A percentile compares a stretch with the other conserved stretches of the same genome.
These are phyloP conservation scores for Penicillium sp. DNA, from an alignment of 2,329 filamentous ascomycete genomes.

Conservation along the genomic window DNA sequence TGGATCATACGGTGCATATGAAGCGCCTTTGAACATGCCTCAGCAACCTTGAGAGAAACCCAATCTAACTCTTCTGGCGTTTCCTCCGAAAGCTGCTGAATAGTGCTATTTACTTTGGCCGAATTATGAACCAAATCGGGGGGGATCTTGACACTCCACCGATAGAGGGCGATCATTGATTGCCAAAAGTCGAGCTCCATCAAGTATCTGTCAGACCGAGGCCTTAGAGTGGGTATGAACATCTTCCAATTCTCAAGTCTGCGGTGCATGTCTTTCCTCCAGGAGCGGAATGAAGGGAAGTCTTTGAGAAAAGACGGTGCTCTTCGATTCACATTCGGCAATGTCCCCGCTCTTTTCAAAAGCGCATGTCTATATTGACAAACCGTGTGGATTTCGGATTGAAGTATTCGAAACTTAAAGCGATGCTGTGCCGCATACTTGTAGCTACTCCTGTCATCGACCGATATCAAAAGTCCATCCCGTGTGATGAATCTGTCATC, in stretches of 20 bases:
- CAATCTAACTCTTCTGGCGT: not conserved
- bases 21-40: conserved; percentile 1
- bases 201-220: not conserved
- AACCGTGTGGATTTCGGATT: conserved; percentile 7
- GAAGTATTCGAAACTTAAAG: conserved; percentile 1
- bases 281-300: not conserved
- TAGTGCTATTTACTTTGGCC: not conserved
- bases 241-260: not conserved
- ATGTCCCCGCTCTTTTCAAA: not conserved
- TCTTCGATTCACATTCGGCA: not conserved
- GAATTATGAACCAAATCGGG: not conserved
- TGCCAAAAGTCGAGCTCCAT: conserved; percentile 5
- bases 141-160: not conserved
- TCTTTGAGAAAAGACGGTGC: not conserved
- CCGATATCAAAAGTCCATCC: not conserved
- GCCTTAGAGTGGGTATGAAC: not conserved
- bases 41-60: not conserved
- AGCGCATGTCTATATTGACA: not conserved
- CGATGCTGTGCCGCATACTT: not conserved
- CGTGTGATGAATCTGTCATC: not conserved
- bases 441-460: not conserved
- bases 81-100: not conserved
- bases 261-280: not conserved
- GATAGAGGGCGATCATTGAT: not conserved
- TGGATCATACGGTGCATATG: not conserved